phyloP scores from a whole-genome alignment of 345 rosid genomes.

The Alliaria petiolata region DNA sequence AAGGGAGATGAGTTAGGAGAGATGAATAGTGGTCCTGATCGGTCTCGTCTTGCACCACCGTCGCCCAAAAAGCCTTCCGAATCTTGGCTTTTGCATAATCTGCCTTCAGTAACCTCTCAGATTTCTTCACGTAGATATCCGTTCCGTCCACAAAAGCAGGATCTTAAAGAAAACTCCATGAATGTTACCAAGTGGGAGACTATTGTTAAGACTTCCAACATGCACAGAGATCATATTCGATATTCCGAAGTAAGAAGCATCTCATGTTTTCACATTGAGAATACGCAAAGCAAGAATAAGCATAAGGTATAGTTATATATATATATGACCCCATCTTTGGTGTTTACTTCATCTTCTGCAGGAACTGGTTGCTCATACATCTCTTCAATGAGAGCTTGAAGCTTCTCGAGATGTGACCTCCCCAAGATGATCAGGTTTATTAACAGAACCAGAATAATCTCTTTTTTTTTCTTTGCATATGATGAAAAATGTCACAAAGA shows the following conservation, averaged over 20 bases:
- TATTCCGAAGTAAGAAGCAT: conserved; percentile 77
- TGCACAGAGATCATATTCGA: conserved; percentile 77
- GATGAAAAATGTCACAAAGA: not conserved
- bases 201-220: conserved; percentile 76
- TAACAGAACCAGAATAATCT: not conserved
- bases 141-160: conserved; percentile 36
- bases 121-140: conserved; percentile 36
- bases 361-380: conserved; percentile 60
- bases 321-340: not conserved
- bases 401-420: conserved; percentile 2
- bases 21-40: conserved; percentile 2
- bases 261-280: not conserved
- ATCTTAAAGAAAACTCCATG: conserved; percentile 29
- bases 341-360: too few species aligned
- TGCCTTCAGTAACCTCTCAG: conserved; percentile 52
- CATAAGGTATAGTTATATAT: not conserved
- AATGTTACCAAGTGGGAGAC: conserved; percentile 81
- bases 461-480: not conserved
- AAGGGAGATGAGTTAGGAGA: conserved; percentile 28
- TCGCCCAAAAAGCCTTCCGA: conserved; percentile 78
- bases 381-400: conserved; percentile 37
- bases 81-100: conserved; percentile 85
- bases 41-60: conserved; percentile 51
- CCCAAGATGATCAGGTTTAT: conserved; percentile 5
- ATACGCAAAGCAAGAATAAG: not conserved